Conservation (phyloP, 2,329 filamentous ascomycete species). For the Ophiostoma sp. region DNA sequence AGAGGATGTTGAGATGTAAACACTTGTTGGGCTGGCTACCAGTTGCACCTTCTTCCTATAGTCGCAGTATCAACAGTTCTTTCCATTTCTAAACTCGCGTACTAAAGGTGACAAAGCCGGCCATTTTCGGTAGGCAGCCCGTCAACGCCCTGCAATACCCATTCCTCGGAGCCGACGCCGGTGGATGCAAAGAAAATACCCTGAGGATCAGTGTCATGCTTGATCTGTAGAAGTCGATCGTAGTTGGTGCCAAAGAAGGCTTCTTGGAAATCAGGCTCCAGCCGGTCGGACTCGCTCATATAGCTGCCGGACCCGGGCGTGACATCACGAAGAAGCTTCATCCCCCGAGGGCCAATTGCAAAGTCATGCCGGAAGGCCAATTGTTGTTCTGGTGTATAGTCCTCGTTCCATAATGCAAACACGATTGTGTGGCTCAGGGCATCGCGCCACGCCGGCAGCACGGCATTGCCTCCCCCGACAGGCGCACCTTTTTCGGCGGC, state of each 20-base stretch:
- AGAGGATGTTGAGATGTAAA: background rate
- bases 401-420: background rate
- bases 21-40: background rate
- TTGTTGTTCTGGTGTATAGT: background rate
- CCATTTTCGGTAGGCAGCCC: background rate
- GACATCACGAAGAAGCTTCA: background rate
- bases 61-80: background rate
- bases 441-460: constrained; percentile 25
- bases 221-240: background rate
- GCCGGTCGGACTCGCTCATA: background rate
- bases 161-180: background rate
- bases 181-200: background rate
- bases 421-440: constrained; percentile 37
- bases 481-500: constrained; percentile 9
- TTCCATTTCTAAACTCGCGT: background rate
- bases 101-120: background rate
- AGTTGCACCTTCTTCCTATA: background rate
- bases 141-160: background rate
- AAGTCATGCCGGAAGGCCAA: background rate
- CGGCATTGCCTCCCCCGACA: constrained; percentile 20
- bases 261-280: background rate
- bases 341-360: background rate
- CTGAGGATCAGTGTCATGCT: background rate
- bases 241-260: background rate
- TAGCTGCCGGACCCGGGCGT: background rate